Percentiles rank a stretch among this genome's conserved stretches.
Conservation (phyloP, 768 basidiomycete genomes). For the Antrodiella citrinella region DNA sequence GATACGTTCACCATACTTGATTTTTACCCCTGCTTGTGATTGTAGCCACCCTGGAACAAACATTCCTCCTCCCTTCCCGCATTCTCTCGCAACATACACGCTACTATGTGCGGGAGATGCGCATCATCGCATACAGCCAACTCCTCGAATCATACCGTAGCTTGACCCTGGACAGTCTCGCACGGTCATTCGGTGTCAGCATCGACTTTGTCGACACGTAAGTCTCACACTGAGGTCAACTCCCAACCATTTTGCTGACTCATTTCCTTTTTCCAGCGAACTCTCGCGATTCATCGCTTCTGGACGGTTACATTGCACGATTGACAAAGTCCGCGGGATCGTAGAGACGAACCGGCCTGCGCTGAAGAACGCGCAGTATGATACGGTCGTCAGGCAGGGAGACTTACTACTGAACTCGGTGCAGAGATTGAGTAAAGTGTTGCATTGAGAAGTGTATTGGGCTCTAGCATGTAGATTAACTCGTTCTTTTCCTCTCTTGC, state of each 20-base stretch:
- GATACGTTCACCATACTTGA: slow-evolving; percentile 2
- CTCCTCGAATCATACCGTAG: slow-evolving; percentile 87
- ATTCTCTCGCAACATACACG: slow-evolving; percentile 80
- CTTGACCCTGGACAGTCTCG: slow-evolving; percentile 81
- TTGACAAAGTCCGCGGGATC: slow-evolving; percentile 92
- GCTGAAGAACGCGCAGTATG: slow-evolving; percentile 80
- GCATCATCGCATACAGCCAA: slow-evolving; percentile 88
- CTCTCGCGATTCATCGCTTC: slow-evolving; percentile 87
- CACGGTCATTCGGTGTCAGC: slow-evolving; percentile 82
- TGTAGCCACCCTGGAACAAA: slow-evolving; percentile 81
- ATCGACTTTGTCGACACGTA: slow-evolving; percentile 82
- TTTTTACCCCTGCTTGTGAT: too few relatives aligned
- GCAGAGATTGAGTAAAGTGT: slow-evolving; percentile 84
- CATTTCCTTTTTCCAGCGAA: slow-evolving; percentile 43
- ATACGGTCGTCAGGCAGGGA: slow-evolving; percentile 88
- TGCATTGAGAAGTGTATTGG: slow-evolving; percentile 45
- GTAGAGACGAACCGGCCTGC: slow-evolving; percentile 83
- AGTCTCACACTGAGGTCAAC: slow-evolving; percentile 24
- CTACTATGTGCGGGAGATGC: slow-evolving; percentile 92
- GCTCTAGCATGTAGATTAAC: too few relatives aligned
- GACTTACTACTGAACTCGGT: slow-evolving; percentile 84
- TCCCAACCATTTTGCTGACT: background rate
- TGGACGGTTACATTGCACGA: slow-evolving; percentile 77
- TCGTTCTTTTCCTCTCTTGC: too few relatives aligned
- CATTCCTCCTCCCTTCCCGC: slow-evolving; percentile 80